These are phyloP conservation scores for Physocladia obscura DNA, from an alignment of 192 early-diverging fungal species.

Conservation along the genomic window DNA sequence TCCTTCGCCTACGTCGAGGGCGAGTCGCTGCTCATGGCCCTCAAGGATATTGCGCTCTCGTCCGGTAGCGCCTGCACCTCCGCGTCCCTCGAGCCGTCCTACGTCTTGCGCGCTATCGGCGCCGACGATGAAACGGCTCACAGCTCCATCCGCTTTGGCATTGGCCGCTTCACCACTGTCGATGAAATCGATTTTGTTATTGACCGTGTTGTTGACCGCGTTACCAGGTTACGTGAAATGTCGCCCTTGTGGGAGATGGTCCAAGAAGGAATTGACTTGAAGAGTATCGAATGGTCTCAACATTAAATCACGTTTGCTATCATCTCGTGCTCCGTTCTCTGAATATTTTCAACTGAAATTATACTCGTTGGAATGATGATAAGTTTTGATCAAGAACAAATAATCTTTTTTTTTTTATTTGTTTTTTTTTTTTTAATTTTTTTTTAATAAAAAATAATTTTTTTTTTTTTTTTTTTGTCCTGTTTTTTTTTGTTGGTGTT, in stretches of 20 bases:
- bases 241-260: constrained; percentile 98
- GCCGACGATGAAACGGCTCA: constrained; percentile 97
- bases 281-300: constrained; percentile 88
- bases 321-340: too few relatives aligned
- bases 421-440: too few relatives aligned
- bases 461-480: too few relatives aligned
- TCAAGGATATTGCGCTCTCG: constrained; percentile 94
- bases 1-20: constrained; percentile 97
- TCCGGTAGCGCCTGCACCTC: constrained; percentile 96
- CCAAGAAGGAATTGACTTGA: constrained; percentile 89
- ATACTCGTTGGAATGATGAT: too few relatives aligned
- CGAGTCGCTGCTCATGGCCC: constrained; percentile 95
- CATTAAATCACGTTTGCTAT: too few relatives aligned
- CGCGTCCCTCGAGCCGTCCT: constrained; percentile 92
- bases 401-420: too few relatives aligned
- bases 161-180: constrained; percentile 95
- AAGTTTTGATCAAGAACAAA: too few relatives aligned
- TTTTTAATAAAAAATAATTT: too few relatives aligned
- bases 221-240: constrained; percentile 89
- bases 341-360: too few relatives aligned
- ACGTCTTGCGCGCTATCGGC: constrained; percentile 94
- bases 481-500: too few relatives aligned
- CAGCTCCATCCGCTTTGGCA: constrained; percentile 90
- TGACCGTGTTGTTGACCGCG: constrained; percentile 74
- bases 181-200: constrained; percentile 91